phyloP scores from a whole-genome alignment of 345 rosid species.

The Aquilaria yunnanensis region DNA sequence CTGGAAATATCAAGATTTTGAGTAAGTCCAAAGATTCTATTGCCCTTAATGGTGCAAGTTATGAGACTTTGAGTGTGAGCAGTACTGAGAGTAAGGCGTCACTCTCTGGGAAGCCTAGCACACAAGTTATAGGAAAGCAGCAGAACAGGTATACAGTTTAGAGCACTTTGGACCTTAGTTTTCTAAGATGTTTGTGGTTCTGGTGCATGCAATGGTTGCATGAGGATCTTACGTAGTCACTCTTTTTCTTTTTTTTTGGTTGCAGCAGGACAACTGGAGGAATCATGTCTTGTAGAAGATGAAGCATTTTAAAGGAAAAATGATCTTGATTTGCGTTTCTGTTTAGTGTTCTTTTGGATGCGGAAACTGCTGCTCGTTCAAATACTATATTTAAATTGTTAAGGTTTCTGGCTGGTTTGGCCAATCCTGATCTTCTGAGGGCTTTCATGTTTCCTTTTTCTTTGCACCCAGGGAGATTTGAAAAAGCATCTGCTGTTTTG shows the following conservation, averaged over 20 bases:
- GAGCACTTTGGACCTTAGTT: not conserved
- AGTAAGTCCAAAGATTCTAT: constrained; percentile 48
- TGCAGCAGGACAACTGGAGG: constrained; percentile 38
- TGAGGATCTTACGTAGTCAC: not conserved
- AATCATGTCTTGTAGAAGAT: constrained; percentile 35
- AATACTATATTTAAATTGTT: too few species aligned
- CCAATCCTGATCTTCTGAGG: too few species aligned
- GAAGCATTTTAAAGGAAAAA: not conserved
- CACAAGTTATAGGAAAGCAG: constrained; percentile 36
- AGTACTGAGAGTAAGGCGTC: constrained; percentile 35
- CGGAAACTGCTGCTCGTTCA: too few species aligned
- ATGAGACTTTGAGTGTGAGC: constrained; percentile 21
- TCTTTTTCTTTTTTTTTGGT: not conserved
- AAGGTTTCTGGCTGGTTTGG: too few species aligned
- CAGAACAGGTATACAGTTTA: constrained; percentile 46
- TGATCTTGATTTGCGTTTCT: too few species aligned
- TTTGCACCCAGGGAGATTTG: too few species aligned
- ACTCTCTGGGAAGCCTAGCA: constrained; percentile 34
- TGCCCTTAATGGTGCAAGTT: constrained; percentile 33
- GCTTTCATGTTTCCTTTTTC: too few species aligned
- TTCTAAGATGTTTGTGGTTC: too few species aligned
- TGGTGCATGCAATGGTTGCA: too few species aligned
- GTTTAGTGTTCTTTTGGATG: too few species aligned
- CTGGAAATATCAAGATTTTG: constrained; percentile 41
- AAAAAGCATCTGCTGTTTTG: too few species aligned